Percentiles rank a stretch among this genome's conserved stretches.
phyloP scores from a whole-genome alignment of 2,329 filamentous ascomycete genomes.

The Juglanconis oblonga region DNA sequence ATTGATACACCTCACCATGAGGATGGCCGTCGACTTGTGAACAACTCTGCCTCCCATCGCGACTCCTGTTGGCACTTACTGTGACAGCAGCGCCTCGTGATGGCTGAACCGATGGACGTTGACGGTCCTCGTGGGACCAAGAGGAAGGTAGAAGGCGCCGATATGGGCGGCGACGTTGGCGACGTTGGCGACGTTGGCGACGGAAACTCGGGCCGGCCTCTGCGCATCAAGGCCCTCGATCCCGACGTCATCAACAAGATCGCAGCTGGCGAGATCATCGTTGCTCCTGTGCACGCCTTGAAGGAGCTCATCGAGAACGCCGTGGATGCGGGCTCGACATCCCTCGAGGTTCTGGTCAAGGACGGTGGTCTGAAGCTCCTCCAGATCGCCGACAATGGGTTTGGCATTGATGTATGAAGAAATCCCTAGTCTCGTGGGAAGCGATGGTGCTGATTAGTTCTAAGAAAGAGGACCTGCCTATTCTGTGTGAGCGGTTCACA shows the following conservation, averaged over 20 bases:
- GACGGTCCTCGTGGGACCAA: conserved; percentile 44
- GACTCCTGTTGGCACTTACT: not conserved
- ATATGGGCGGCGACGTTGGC: not conserved
- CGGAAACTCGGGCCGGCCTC: conserved; percentile 1
- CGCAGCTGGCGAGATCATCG: conserved; percentile 95
- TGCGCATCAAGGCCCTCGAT: conserved; percentile 67
- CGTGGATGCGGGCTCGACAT: conserved; percentile 93
- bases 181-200: conserved; percentile 11
- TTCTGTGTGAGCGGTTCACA: conserved; percentile 93
- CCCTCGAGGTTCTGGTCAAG: conserved; percentile 86
- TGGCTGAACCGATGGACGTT: conserved; percentile 43
- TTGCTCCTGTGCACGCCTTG: conserved; percentile 90
- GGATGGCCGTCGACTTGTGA: no score
- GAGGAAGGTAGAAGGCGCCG: conserved; percentile 40
- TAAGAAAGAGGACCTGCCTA: conserved; percentile 84
- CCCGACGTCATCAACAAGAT: conserved; percentile 98
- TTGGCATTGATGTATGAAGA: conserved; percentile 78
- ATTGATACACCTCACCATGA: no score
- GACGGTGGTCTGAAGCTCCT: conserved; percentile 92
- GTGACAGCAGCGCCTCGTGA: conserved; percentile 13
- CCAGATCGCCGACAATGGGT: conserved; percentile 96
- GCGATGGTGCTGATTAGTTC: conserved; percentile 22
- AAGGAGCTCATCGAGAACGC: conserved; percentile 98
- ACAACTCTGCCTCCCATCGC: no score
- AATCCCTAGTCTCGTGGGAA: not conserved